Base-by-base conservation (phyloP, 2,329 filamentous ascomycete genomes). In the Apiospora rasikravindrae region DNA sequence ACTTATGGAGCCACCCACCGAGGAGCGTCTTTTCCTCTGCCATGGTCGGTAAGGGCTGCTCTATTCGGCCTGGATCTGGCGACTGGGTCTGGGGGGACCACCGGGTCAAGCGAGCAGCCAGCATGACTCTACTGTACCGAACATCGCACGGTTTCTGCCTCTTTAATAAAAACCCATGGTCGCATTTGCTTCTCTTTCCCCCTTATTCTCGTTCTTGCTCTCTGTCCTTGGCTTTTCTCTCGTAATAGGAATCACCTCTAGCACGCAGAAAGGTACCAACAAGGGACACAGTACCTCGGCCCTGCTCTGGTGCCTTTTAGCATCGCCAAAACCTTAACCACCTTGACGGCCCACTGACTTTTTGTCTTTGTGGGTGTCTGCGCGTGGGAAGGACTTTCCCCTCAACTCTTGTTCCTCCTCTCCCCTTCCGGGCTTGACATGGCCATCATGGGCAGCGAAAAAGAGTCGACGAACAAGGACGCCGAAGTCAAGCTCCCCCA, bases 141-240 rank as follows among this genome's bases (percentile, higher is more conserved):
- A 64, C 57, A 64, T 40, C 57, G 57, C 57, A 40, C 57, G 57
- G 57, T 40, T 64, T 40, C 57, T 40, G 33, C 19, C 53, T 40
- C 33, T n/a, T 64, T 64, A 64, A 64, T 64, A 64, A 64, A 64
- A 64, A 11, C 57, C 57, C 57, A n/a, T 64, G 57, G 57, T 64
- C 57, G 57, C 57, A 40, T 64, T 40, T 64, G 57, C 33, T 64
- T 64, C 57, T 29, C 33, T 64, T 64, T 61, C 57, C 57, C 57
- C 57, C 57, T 64, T 64, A 64, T 64, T 40, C 57, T 64, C 11
- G 33, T 37, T 64, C 57, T 64, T 64, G 57, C 57, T 64, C 57
- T 40, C 33, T 40, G 57, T 40, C 33, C 24, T 51, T 64, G 57
- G 57, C 57, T 40, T 33, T 64, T 64, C 33, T 64, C 57, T 64